phyloP scores from a whole-genome alignment of 2,329 filamentous ascomycete genomes.

The Scedosporium minutisporum region DNA sequence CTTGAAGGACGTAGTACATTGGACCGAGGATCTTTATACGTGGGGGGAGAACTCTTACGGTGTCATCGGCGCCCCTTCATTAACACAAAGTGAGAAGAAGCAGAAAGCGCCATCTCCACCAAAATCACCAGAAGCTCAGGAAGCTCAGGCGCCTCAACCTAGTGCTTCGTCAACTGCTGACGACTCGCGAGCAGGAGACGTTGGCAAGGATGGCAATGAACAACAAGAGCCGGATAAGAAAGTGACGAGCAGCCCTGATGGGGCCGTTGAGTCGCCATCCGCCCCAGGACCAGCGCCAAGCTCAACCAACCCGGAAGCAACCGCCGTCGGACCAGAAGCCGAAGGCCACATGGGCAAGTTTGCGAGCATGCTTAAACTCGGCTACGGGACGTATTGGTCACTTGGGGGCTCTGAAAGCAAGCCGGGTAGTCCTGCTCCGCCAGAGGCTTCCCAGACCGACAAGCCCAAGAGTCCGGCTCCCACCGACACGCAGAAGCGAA shows the following conservation, averaged over 20 bases:
- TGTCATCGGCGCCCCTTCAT: slow-evolving; percentile 66
- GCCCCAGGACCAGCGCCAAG: background rate
- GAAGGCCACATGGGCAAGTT: slow-evolving; percentile 41
- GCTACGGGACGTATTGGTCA: slow-evolving; percentile 59
- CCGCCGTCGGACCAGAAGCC: slow-evolving; percentile 16
- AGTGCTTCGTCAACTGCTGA: too few relatives aligned
- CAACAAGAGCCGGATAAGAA: too few relatives aligned
- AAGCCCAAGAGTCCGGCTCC: slow-evolving; percentile 3
- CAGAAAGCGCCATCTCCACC: slow-evolving; percentile 15
- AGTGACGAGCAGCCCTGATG: background rate
- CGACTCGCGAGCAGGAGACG: too few relatives aligned
- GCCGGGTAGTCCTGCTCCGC: background rate
- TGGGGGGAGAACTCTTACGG: slow-evolving; percentile 82
- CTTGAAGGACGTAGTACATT: slow-evolving; percentile 63
- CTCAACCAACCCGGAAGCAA: slow-evolving; percentile 3
- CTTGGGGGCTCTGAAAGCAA: slow-evolving; percentile 17
- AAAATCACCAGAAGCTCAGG: background rate
- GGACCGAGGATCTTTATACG: slow-evolving; percentile 81
- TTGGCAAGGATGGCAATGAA: too few relatives aligned
- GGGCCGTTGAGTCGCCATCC: background rate
- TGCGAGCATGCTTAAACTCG: slow-evolving; percentile 56
- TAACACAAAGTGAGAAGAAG: slow-evolving; percentile 38
- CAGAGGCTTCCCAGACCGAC: background rate
- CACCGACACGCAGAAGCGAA: slow-evolving; percentile 3
- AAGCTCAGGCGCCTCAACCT: background rate